phyloP scores from a whole-genome alignment of 768 basidiomycete genomes.

The Suillus fuscotomentosus region DNA sequence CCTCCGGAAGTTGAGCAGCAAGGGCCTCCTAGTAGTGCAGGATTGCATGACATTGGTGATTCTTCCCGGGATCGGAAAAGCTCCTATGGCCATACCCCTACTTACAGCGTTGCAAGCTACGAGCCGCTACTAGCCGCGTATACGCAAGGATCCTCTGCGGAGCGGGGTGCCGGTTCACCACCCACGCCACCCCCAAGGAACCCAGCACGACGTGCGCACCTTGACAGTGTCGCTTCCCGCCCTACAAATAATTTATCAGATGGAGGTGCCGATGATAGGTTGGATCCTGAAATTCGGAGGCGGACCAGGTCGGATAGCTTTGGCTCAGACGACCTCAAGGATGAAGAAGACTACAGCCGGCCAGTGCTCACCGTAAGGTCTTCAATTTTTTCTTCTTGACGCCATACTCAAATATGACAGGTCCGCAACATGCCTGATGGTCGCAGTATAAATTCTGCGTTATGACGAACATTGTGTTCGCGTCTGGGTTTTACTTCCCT shows the following conservation, averaged over 20 bases:
- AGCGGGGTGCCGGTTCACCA: conserved; percentile 15
- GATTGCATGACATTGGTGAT: conserved; percentile 21
- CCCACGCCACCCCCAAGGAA: conserved; percentile 31
- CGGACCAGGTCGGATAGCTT: conserved; percentile 21
- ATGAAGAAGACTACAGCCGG: conserved; percentile 57
- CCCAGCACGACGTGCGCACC: conserved; percentile 16
- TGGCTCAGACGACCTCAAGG: conserved; percentile 30
- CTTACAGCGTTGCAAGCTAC: conserved; percentile 54
- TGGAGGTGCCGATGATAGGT: conserved; percentile 25
- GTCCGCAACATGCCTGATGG: conserved; percentile 56
- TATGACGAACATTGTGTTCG: conserved; percentile 11
- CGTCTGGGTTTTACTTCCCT: conserved; percentile 7
- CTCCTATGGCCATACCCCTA: conserved; percentile 41
- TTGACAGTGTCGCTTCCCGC: conserved; percentile 2
- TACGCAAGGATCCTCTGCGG: conserved; percentile 24
- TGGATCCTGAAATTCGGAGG: conserved; percentile 22
- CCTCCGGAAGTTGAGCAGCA: conserved; percentile 31
- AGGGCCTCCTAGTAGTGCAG: conserved; percentile 12
- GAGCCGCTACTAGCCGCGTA: conserved; percentile 58
- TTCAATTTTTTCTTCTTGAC: neutral
- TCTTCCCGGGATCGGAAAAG: conserved; percentile 30
- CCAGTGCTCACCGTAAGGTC: conserved; percentile 51
- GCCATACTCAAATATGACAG: conserved; percentile 30
- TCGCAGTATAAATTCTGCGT: conserved; percentile 31
- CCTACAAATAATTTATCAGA: conserved; percentile 13